Percentiles rank a stretch among this genome's conserved stretches.
These are phyloP conservation scores for Millerozyma miso DNA, from an alignment of 805 yeast genomes.

Conservation along the genomic window DNA sequence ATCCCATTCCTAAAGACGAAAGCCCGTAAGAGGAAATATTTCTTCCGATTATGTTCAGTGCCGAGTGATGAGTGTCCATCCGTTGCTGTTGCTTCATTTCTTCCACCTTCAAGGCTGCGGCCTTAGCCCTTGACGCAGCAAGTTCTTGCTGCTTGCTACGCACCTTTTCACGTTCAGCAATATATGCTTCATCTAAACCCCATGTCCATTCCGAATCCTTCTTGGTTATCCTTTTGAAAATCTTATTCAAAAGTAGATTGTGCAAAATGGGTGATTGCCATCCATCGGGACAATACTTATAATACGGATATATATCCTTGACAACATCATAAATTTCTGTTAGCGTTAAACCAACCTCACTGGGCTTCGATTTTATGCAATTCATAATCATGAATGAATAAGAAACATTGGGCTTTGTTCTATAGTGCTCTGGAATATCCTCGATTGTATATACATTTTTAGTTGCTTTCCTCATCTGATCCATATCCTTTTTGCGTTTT, in stretches of 20 bases:
- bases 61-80: slow-evolving; percentile 25
- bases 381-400: slow-evolving; percentile 78
- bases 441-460: slow-evolving; percentile 69
- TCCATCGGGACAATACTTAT: slow-evolving; percentile 90
- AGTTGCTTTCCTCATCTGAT: slow-evolving; percentile 37
- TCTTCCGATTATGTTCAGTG: slow-evolving; percentile 20
- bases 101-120: slow-evolving; percentile 49
- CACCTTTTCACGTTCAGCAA: slow-evolving; percentile 74
- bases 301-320: slow-evolving; percentile 85
- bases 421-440: slow-evolving; percentile 84
- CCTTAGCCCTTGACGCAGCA: slow-evolving; percentile 57
- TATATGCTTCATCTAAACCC: slow-evolving; percentile 84
- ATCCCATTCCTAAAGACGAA: slow-evolving; percentile 14
- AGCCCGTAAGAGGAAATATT: slow-evolving; percentile 21
- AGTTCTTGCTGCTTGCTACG: slow-evolving; percentile 60
- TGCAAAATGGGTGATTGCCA: slow-evolving; percentile 97
- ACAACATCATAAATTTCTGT: slow-evolving; percentile 80
- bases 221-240: slow-evolving; percentile 67
- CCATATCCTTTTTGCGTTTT: slow-evolving; percentile 26
- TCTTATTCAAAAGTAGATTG: slow-evolving; percentile 79
- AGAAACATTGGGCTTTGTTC: slow-evolving; percentile 79
- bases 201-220: slow-evolving; percentile 77
- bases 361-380: slow-evolving; percentile 65
- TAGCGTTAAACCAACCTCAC: slow-evolving; percentile 61
- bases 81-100: slow-evolving; percentile 47